Evolutionary conservation across 2,329 filamentous ascomycete species (phyloP).

Genomic region (Aspergillus niger): DNA sequence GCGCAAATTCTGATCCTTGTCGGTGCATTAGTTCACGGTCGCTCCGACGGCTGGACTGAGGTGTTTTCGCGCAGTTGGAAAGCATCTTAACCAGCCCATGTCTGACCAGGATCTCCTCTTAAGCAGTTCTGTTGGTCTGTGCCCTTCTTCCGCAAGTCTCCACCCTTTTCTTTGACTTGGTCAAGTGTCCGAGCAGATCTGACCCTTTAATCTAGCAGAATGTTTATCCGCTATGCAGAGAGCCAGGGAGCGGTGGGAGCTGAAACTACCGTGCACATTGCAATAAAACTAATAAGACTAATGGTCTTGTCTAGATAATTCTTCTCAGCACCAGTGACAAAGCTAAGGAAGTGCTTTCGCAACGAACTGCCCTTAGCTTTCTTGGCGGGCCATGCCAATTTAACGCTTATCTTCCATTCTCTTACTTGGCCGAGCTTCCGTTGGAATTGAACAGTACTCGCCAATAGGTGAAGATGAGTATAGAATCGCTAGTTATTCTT

Average conservation of each 20-base stretch:
- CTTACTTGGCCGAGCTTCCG: accelerated
- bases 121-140: background rate
- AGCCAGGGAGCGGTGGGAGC: background rate
- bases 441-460: too few relatives aligned
- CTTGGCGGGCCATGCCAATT: background rate
- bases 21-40: background rate
- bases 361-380: background rate
- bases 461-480: too few relatives aligned
- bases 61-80: background rate
- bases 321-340: background rate
- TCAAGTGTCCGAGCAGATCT: too few relatives aligned
- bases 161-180: background rate
- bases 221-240: background rate
- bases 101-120: too few relatives aligned
- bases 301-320: background rate
- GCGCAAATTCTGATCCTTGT: background rate
- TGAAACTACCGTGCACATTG: background rate
- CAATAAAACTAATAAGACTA: background rate
- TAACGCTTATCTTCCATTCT: background rate
- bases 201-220: too few relatives aligned
- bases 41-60: background rate
- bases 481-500: too few relatives aligned
- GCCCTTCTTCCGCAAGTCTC: background rate
- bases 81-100: background rate
- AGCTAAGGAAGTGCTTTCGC: background rate